Evolutionary conservation across 768 basidiomycete species (phyloP).

Genomic region (Agrocybe praecox): DNA sequence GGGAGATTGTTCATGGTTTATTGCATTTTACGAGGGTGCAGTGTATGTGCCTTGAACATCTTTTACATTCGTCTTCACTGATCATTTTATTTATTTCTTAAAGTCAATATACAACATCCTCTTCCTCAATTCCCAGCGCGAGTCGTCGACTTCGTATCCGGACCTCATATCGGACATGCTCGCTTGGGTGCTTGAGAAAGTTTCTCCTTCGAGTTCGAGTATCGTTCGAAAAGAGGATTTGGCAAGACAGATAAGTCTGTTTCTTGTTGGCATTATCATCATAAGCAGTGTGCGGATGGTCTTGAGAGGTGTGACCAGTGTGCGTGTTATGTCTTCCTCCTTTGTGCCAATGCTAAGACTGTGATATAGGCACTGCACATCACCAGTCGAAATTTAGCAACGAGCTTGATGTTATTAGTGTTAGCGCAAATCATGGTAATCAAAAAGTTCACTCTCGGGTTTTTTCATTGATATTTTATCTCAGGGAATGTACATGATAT

Average conservation of each 20-base stretch:
- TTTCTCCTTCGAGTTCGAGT: slow-evolving; percentile 9
- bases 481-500: slow-evolving; percentile 82
- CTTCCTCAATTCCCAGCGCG: slow-evolving; percentile 36
- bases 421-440: slow-evolving; percentile 84
- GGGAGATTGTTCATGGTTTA: slow-evolving; percentile 66
- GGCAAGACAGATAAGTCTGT: slow-evolving; percentile 57
- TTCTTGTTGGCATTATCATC: slow-evolving; percentile 77
- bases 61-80: not conserved
- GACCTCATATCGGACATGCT: slow-evolving; percentile 44
- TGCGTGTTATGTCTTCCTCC: slow-evolving; percentile 24
- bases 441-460: not conserved
- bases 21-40: slow-evolving; percentile 63
- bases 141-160: slow-evolving; percentile 34
- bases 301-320: slow-evolving; percentile 66
- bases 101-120: slow-evolving; percentile 54
- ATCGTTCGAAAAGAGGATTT: slow-evolving; percentile 19
- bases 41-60: slow-evolving; percentile 41
- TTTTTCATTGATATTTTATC: not conserved
- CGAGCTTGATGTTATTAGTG: slow-evolving; percentile 74
- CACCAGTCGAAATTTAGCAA: slow-evolving; percentile 69
- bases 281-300: slow-evolving; percentile 72
- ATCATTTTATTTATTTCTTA: not conserved
- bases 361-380: slow-evolving; percentile 42
- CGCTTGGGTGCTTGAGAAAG: slow-evolving; percentile 29
- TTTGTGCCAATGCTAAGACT: not conserved